Evolutionary conservation across 495 filamentous ascomycete species (phyloP), one percentile per base, ranked within the genome.

Genomic region (Penicillium verhagenii): DNA sequence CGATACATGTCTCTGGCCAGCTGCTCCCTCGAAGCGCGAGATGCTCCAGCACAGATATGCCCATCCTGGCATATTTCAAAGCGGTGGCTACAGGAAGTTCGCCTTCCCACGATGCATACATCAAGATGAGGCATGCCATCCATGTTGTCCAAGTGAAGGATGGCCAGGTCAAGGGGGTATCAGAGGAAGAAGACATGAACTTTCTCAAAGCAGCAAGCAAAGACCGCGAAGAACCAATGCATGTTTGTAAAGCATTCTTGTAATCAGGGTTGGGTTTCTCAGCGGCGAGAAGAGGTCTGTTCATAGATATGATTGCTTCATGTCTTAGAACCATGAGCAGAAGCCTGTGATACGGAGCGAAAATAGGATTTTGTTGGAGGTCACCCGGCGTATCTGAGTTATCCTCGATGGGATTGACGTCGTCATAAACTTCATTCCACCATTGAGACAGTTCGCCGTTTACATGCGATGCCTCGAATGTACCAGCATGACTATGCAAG

Each of bases 131-230:
- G 50, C 69, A 74, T 24, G 73, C 72, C 75, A 79, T 78, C 76
- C 76, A 79, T 10, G 76, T 69, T 6, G 61, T 68, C 73, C 75
- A 79, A 14, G 76, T 79, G 46, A 77, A 77, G 3, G 75, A 76
- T 21, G 75, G 73, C 71, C 73, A 77, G 2, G 72, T 56, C 10
- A 79, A 63, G 6, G 73, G 68, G 8, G 57, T 50, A 28, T 57
- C 50, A 14, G 40, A 52, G 11, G 47, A 47, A 42, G 66, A 48
- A n/a, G 61, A 54, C 42, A 71, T 60, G 21, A 69, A 69, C 4
- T 60, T 65, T 26, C 59, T 66, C 38, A 75, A 60, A 5, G 63
- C 62, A 24, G 59, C 51, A 18, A 77, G 56, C n/a, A 77, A 59
- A 10, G 70, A 72, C n/a, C 73, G 55, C 26, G 76, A 73, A 4